Evolutionary conservation across 2,329 filamentous ascomycete species (phyloP).

Genomic region (Neonectria hederae): DNA sequence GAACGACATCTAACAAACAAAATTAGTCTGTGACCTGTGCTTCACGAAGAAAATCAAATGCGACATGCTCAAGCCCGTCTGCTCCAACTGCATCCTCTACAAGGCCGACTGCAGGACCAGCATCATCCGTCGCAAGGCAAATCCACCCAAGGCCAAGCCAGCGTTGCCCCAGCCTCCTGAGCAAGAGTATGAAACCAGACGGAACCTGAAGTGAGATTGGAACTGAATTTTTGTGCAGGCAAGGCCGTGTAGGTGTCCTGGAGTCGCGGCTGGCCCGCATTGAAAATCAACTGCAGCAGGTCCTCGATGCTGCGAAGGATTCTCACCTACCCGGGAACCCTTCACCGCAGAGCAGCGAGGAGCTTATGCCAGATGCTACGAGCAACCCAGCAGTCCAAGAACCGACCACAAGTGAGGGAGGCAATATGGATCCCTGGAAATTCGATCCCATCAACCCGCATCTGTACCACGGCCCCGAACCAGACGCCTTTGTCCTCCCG

Average conservation of each 20-base stretch:
- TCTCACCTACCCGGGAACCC: slow-evolving; percentile 7
- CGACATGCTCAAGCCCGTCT: slow-evolving; percentile 54
- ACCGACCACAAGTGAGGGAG: background rate
- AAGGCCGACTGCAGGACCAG: slow-evolving; percentile 49
- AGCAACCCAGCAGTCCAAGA: background rate
- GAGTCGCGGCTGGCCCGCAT: slow-evolving; percentile 45
- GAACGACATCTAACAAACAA: background rate
- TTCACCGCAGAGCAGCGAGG: background rate
- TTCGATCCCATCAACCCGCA: slow-evolving; percentile 36
- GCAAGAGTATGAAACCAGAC: background rate
- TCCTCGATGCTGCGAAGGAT: slow-evolving; percentile 39
- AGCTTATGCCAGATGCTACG: background rate
- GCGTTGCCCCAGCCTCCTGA: slow-evolving; percentile 20
- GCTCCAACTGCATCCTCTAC: slow-evolving; percentile 56
- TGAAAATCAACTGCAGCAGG: slow-evolving; percentile 45
- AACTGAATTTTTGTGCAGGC: slow-evolving; percentile 13
- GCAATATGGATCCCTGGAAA: slow-evolving; percentile 20
- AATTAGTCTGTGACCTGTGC: slow-evolving; percentile 54
- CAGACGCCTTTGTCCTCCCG: slow-evolving; percentile 39
- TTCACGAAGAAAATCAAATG: slow-evolving; percentile 59
- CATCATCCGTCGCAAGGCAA: slow-evolving; percentile 40
- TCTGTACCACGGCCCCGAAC: slow-evolving; percentile 31
- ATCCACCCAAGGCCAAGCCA: slow-evolving; percentile 29
- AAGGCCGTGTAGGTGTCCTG: slow-evolving; percentile 14
- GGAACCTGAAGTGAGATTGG: background rate